phyloP scores from a whole-genome alignment of 2,329 filamentous ascomycete genomes.

The Nigrospora sphaerica region DNA sequence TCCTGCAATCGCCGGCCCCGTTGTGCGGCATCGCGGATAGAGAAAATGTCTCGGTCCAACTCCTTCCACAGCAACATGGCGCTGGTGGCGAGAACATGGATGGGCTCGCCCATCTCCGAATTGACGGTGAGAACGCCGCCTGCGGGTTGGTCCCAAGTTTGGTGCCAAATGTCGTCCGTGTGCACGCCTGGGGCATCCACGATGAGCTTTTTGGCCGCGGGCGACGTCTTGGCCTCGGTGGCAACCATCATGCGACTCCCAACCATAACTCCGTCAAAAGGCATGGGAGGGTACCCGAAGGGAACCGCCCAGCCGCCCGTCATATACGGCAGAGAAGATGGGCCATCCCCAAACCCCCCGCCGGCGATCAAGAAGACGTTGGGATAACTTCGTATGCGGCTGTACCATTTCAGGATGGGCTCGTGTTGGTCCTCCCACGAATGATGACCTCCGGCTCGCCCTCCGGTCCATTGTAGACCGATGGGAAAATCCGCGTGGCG shows the following conservation, averaged over 20 bases:
- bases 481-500: slow-evolving; percentile 88
- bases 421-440: slow-evolving; percentile 94
- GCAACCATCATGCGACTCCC: slow-evolving; percentile 92
- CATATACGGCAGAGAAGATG: slow-evolving; percentile 88
- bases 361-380: slow-evolving; percentile 87
- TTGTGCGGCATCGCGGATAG: too few species aligned
- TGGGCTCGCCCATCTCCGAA: slow-evolving; percentile 98
- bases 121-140: slow-evolving; percentile 94
- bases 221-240: slow-evolving; percentile 83
- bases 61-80: slow-evolving; percentile 96
- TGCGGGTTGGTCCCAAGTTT: slow-evolving; percentile 86
- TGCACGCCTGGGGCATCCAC: slow-evolving; percentile 76
- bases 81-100: slow-evolving; percentile 94
- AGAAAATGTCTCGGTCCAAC: slow-evolving; percentile 86
- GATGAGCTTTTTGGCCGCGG: slow-evolving; percentile 82
- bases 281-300: slow-evolving; percentile 86
- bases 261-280: slow-evolving; percentile 85
- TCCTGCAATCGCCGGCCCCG: too few species aligned
- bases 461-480: slow-evolving; percentile 90
- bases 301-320: slow-evolving; percentile 80
- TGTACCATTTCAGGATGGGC: slow-evolving; percentile 84
- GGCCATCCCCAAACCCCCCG: slow-evolving; percentile 82
- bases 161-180: slow-evolving; percentile 72
- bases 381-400: slow-evolving; percentile 72
- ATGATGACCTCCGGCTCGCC: slow-evolving; percentile 87